Evolutionary conservation across 495 filamentous ascomycete species (phyloP).

Genomic region (Baudoinia panamericana): DNA sequence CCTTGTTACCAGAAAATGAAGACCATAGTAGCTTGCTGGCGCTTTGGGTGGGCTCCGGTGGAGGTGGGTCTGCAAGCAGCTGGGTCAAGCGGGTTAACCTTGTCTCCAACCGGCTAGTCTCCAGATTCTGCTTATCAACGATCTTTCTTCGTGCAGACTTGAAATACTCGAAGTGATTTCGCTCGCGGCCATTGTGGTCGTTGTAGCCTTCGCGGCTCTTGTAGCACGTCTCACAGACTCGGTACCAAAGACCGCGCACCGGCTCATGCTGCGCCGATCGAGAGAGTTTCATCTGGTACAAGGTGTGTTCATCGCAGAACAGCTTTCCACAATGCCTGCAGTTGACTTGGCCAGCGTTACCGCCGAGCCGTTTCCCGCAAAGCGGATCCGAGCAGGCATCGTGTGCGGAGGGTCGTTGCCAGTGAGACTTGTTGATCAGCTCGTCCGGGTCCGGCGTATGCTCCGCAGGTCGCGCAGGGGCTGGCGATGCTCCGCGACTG

Average conservation of each 20-base stretch:
- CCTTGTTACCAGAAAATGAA: constrained; percentile 41
- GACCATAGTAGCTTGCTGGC: constrained; percentile 48
- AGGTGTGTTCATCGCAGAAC: constrained; percentile 96
- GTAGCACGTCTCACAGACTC: constrained; percentile 96
- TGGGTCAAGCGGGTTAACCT: constrained; percentile 81
- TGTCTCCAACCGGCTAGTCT: constrained; percentile 82
- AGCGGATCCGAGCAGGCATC: constrained; percentile 78
- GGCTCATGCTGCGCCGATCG: constrained; percentile 84
- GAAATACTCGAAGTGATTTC: constrained; percentile 62
- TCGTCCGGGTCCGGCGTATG: constrained; percentile 69
- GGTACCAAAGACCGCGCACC: constrained; percentile 79
- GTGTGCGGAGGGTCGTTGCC: constrained; percentile 61
- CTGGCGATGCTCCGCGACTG: constrained; percentile 20
- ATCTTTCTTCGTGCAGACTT: constrained; percentile 51
- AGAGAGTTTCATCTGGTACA: constrained; percentile 99
- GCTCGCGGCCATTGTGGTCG: constrained; percentile 45
- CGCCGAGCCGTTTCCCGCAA: constrained; percentile 66
- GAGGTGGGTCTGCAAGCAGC: constrained; percentile 56
- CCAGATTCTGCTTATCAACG: constrained; percentile 72
- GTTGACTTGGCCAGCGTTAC: constrained; percentile 72
- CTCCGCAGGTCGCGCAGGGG: constrained; percentile 23
- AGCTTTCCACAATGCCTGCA: constrained; percentile 83
- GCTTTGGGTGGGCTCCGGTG: constrained; percentile 39
- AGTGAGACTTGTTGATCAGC: constrained; percentile 72
- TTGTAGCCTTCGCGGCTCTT: constrained; percentile 93